Percentiles rank a stretch among this genome's conserved stretches.
These are phyloP conservation scores for Sugiyamaella neomexicana DNA, from an alignment of 1,139 yeast species.

Conservation along the genomic window DNA sequence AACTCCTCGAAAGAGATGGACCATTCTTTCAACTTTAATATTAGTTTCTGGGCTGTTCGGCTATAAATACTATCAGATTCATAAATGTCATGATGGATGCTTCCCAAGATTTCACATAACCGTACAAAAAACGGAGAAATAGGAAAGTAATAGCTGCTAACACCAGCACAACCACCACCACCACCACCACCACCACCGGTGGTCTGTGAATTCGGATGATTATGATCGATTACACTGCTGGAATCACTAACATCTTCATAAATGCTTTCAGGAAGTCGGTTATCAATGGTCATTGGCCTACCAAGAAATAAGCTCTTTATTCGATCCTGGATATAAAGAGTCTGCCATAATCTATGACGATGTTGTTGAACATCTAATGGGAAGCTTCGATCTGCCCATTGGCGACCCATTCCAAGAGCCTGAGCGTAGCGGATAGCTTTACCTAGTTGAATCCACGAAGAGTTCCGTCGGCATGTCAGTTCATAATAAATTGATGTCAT, in stretches of 20 bases:
- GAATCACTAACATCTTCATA: slow-evolving; percentile 7
- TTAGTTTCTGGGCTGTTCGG: slow-evolving; percentile 14
- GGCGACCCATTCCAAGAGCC: slow-evolving; percentile 32
- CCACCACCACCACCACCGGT: background rate
- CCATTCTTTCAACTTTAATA: slow-evolving; percentile 15
- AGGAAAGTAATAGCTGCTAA: background rate
- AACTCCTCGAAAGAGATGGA: slow-evolving; percentile 8
- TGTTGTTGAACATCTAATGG: slow-evolving; percentile 14
- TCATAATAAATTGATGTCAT: slow-evolving; percentile 46
- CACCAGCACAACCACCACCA: background rate
- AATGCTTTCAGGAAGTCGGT: slow-evolving; percentile 3
- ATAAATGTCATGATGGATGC: slow-evolving; percentile 15
- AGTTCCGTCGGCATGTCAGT: slow-evolving; percentile 43
- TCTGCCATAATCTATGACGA: slow-evolving; percentile 16
- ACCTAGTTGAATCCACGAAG: slow-evolving; percentile 47
- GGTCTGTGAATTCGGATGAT: background rate
- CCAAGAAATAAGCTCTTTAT: slow-evolving; percentile 16
- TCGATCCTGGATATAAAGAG: slow-evolving; percentile 18
- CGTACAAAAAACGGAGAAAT: slow-evolving; percentile 8
- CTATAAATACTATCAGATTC: slow-evolving; percentile 14
- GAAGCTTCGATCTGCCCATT: slow-evolving; percentile 8
- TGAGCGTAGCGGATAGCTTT: slow-evolving; percentile 39
- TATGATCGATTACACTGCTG: background rate
- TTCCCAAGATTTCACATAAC: slow-evolving; percentile 17
- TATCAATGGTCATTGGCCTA: slow-evolving; percentile 17